Base-by-base conservation (phyloP, 2,329 filamentous ascomycete genomes). In the Podosphaera fusca region DNA sequence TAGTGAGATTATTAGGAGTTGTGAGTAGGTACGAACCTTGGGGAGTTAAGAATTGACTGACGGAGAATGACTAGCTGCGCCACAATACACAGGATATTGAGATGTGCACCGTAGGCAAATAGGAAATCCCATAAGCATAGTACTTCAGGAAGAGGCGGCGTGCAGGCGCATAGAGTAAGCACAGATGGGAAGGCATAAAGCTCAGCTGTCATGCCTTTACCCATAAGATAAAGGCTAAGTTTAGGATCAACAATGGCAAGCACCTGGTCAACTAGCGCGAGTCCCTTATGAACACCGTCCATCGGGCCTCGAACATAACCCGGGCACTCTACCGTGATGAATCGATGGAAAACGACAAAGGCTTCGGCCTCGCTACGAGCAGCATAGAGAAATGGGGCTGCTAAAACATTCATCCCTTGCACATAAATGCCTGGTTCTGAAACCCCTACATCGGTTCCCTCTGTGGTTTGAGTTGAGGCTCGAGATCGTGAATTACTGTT, bases 381-480 rank as follows among this genome's bases (percentile, higher is more conserved):
- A 4, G 87, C 88, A 68, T 98, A 98, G 51, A 98, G 75, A 67
- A 98, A 95, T 0, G 92, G 92, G 0, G 92, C 92, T 8, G 89
- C 90, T 14, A 98, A 78, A 46, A 98, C 92, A 67, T 98, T 98
- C 90, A 98, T 96, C 62, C 92, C 92, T 70, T 98, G 92, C 2
- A 98, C 90, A 65, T 98, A 98, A 46, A 86, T 89, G 36, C 88
- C 87, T 9, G 86, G 78, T 63, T 87, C 83, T 36, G 73, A 71
- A 2, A 72, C 73, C 58, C 76, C 77, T 5, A 74, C 73, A 60
- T 83, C 80, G 62, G 82, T 76, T 60, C 80, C 75, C 65, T 83
- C 80, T 0, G 77, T 82, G 1, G 78, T 82, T 57, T 82, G 70
- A 10, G 78, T 78, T 57, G 79, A 67, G 36, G 78, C 77, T 40